Base-by-base conservation (phyloP, 495 filamentous ascomycete genomes). In the Penicillium nucicola region DNA sequence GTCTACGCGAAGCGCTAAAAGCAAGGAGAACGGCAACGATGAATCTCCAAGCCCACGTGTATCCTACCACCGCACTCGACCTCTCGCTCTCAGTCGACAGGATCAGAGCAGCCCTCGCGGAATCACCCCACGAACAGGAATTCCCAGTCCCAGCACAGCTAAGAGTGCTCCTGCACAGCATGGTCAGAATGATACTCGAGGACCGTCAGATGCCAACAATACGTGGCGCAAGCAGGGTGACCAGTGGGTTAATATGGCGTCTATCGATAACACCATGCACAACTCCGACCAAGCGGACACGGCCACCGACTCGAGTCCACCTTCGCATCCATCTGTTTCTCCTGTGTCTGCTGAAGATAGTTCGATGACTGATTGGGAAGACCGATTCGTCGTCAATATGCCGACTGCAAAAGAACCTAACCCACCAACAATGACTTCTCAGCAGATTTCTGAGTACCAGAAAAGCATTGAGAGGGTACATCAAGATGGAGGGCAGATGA, bases 341-440 rank as follows among this genome's bases (percentile, higher is more conserved):
- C 64, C 68, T 3, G 47, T 73, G 20, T 70, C 70, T 9, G 62
- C 54, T 1, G 68, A 64, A 12, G 54, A 62, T 14, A 65, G 58
- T 25, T 69, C 66, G 0, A 51, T 62, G 41, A 70, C 63, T 9
- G 66, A 71, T 18, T 71, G 73, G 71, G 69, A 70, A 33, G 74
- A 77, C 45, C 61, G 65, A 58, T 77, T 75, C 42, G 72, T 76
- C 34, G 68, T 77, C 12, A 56, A 77, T 19, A 78, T 76, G 71
- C 75, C 71, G 1, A 68, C 68, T 28, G 72, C 74, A 1, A 69
- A 67, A 35, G 68, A 77, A 0, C 72, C 74, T 2, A 75, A 73
- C 40, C 74, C 73, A 3, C 65, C 69, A 2, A 64, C 54, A 1
- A 69, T 77, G 65, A 70, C 68, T 7, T 58, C 57, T 0, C 61